Base-by-base conservation (phyloP, 78 protist species). In the Dictyostelium capitatum region DNA sequence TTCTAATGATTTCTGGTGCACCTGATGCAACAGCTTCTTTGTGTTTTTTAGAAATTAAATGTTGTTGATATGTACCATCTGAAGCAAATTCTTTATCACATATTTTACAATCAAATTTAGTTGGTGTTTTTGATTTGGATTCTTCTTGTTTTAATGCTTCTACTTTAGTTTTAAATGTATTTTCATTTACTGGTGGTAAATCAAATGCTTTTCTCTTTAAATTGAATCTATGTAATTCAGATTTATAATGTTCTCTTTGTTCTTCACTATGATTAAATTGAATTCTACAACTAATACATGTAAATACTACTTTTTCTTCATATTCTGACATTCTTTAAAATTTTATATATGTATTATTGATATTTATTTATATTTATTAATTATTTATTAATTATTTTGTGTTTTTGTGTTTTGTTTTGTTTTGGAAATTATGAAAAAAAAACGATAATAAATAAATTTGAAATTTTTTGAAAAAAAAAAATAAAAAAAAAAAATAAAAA, bases 141-240 rank as follows among this genome's bases (percentile, higher is more conserved):
- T 74, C 78, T 19, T 74, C 85, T n/a, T 28, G 46, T 43, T 87
- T 74, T n/a, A 77, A 25, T 48, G 93, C 93, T 69, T 80, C 89
- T 17, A 82, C 48, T 50, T 79, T 96, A 41, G 50, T 56, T 25
- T 79, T 70, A 75, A 96, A 97, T 1, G 25, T 79, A 30, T 72
- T 90, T 19, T 57, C 53, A 15, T 81, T 89, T 0, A 97, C 94
- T 53, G 97, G 97, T 37, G 92, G 81, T 25, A 96, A 59, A 64
- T 82, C 95, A 7, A 94, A 96, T 11, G 89, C 95, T 89, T 97
- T 97, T 41, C 98, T 80, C 89, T 96, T 97, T 56, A 97, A 79
- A 57, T 97, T 97, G 89, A 95, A 96, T 59, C 96, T 83, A 54
- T 97, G 98, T 62, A 83, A 87, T 17, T 97, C 98, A 12, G 95